Evolutionary conservation across 202 grass and related monocot species (phyloP).

Genomic region (Miscanthus sacchariflorus): DNA sequence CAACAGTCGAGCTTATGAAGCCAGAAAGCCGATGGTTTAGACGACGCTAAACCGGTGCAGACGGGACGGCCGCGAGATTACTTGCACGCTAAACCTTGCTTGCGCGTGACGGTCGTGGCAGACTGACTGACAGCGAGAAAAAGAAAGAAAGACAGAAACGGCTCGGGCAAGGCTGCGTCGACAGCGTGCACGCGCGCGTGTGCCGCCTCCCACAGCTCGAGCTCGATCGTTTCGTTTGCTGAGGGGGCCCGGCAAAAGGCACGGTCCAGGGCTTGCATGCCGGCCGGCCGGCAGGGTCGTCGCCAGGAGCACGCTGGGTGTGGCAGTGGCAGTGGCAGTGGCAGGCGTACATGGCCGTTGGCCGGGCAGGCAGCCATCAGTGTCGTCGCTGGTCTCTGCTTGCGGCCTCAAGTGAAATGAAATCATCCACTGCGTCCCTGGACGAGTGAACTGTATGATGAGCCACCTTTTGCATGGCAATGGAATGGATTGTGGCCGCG

Average conservation of each 20-base stretch:
- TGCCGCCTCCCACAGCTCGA: not conserved
- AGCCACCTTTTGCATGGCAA: constrained; percentile 40
- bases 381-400: no score
- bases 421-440: constrained; percentile 30
- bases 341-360: not conserved
- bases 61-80: no score
- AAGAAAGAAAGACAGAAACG: not conserved
- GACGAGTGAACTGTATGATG: not conserved
- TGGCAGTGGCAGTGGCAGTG: constrained; percentile 8
- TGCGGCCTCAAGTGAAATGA: not conserved
- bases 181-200: no score
- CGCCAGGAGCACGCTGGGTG: constrained; percentile 12
- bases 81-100: constrained; percentile 40
- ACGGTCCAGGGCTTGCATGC: not conserved
- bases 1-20: no score
- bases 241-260: no score
- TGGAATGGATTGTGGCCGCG: constrained; percentile 24
- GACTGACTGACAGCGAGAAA: not conserved
- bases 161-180: not conserved
- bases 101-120: not conserved
- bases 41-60: no score
- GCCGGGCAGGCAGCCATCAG: not conserved
- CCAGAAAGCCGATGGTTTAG: no score
- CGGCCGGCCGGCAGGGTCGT: not conserved
- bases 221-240: not conserved